These are phyloP conservation scores for Ensete glaucum DNA, from an alignment of 176 grass and related monocot genomes.

Conservation along the genomic window DNA sequence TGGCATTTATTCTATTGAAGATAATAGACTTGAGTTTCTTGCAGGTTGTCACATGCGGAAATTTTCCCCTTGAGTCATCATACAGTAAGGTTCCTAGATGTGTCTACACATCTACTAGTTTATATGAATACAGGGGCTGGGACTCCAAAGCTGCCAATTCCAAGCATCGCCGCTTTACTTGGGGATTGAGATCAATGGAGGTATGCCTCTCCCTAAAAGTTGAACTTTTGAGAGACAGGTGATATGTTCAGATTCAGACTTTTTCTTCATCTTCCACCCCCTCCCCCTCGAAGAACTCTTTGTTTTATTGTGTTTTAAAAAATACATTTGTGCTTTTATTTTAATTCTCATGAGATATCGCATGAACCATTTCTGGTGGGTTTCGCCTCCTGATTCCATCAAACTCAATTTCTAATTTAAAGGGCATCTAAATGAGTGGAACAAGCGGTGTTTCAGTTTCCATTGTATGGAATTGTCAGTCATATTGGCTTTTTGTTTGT, in stretches of 20 bases:
- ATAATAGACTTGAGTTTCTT: neutral
- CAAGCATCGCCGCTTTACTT: constrained; percentile 53
- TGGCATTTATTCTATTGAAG: neutral
- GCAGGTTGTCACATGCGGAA: constrained; percentile 95
- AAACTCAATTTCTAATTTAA: neutral
- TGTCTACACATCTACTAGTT: constrained; percentile 80
- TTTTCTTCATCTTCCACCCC: constrained; percentile 36
- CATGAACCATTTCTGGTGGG: too few species aligned
- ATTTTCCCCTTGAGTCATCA: constrained; percentile 72
- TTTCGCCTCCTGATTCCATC: neutral
- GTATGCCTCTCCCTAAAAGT: constrained; percentile 20
- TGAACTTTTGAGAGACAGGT: neutral
- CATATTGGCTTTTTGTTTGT: constrained; percentile 46
- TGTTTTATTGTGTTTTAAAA: neutral
- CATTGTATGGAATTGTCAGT: neutral
- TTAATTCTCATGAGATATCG: neutral
- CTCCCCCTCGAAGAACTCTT: neutral
- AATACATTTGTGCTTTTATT: neutral
- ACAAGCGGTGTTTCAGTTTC: too few species aligned
- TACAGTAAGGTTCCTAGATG: constrained; percentile 77
- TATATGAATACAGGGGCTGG: constrained; percentile 72
- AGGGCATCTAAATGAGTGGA: neutral
- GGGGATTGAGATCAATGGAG: constrained; percentile 76
- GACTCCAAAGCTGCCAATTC: constrained; percentile 55
- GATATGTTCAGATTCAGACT: constrained; percentile 49